These are phyloP conservation scores for Coemansia sp. DNA, from an alignment of 192 early-diverging fungal species.

Conservation along the genomic window DNA sequence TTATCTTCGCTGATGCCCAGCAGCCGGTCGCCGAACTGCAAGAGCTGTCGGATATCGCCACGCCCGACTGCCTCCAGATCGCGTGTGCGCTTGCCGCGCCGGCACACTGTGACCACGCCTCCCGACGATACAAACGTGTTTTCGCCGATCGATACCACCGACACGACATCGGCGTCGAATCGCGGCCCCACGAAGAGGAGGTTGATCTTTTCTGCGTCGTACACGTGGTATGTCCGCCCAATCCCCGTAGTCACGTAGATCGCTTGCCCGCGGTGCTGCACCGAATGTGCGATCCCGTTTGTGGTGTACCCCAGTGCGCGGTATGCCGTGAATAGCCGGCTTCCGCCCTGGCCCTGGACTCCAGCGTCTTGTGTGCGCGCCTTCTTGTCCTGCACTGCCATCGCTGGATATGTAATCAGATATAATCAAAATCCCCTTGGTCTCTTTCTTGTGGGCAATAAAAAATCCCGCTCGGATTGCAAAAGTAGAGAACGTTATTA, in stretches of 20 bases:
- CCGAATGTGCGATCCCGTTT: conserved; percentile 73
- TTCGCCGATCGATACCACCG: conserved; percentile 70
- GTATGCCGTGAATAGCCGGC: conserved; percentile 82
- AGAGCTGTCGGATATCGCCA: conserved; percentile 62
- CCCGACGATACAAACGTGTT: conserved; percentile 76
- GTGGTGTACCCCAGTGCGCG: conserved; percentile 91
- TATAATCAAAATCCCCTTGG: too few species aligned
- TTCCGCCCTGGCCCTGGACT: conserved; percentile 16
- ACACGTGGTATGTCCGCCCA: conserved; percentile 88
- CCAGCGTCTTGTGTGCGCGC: conserved; percentile 15
- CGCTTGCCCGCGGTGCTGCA: conserved; percentile 75
- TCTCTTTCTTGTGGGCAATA: too few species aligned
- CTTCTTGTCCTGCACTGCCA: conserved; percentile 34
- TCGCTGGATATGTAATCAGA: background rate
- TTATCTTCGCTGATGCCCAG: conserved; percentile 83
- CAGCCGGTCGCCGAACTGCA: conserved; percentile 76
- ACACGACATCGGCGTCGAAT: conserved; percentile 67
- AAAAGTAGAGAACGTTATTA: too few species aligned
- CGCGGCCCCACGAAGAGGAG: conserved; percentile 79
- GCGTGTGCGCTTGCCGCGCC: conserved; percentile 56
- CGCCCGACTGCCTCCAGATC: conserved; percentile 27
- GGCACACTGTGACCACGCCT: conserved; percentile 62
- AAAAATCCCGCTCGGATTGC: too few species aligned
- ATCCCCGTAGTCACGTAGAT: conserved; percentile 87
- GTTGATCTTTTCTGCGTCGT: conserved; percentile 78